Base-by-base conservation (phyloP, 23 red algal species). In the Pyropia yezoensis region DNA sequence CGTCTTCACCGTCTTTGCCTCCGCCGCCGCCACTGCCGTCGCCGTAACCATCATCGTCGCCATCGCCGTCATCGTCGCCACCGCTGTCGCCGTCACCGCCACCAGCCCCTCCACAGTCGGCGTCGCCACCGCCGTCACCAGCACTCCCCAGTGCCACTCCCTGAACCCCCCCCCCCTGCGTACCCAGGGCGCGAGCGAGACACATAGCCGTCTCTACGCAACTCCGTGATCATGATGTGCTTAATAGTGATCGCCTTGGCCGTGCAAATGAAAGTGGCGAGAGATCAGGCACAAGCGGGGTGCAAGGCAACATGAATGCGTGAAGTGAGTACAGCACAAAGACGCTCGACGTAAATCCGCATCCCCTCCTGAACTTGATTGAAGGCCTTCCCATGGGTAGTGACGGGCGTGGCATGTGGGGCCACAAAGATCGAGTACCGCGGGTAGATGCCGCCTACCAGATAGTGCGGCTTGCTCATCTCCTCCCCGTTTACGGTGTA, bases 371-470 rank as follows among this genome's bases (percentile, higher is more conserved):
- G 67, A 1, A 24, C 1, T 24, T 19, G 33, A 24, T 18, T 28
- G 14, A n/a, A 23, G 5, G 21, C 27, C 55, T 55, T 24, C 11
- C 8, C 67, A 32, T 18, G 18, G 9, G 53, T 1, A 2, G 61
- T 39, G n/a, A 1, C 4, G 2, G 17, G 19, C 27, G 18, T 50
- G n/a, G 33, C 2, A 18, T 14, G 29, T 20, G 67, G 33, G 24
- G 53, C 20, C 1, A 65, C 27, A 29, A 85, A 67, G 11, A 85
- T 53, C 2, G 57, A 16, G n/a, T 47, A 74, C 15, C 16, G 49
- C 27, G 80, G 69, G 60, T 85, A 85, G 25, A 85, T 85, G 1
- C 33, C 61, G 16, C 75, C 80, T 18, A 49, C 50, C 4, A 75
- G 52, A 50, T 85, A 85, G 45, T 80, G 69, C 32, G 28, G 27